phyloP scores from a whole-genome alignment of 2,329 filamentous ascomycete species.

The Hymenoscyphus occultus region DNA sequence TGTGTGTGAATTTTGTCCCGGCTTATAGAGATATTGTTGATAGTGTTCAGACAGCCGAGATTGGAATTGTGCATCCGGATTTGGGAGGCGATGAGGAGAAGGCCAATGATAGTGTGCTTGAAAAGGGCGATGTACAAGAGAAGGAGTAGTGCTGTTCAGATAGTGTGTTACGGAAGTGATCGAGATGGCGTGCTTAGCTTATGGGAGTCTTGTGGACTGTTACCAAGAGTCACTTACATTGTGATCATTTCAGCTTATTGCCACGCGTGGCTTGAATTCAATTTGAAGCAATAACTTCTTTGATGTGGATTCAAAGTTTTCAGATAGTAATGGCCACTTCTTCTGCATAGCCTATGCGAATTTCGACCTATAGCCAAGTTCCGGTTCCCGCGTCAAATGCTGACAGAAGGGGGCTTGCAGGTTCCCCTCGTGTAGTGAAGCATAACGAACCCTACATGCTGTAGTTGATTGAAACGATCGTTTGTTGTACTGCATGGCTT shows the following conservation, averaged over 20 bases:
- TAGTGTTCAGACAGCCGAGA: constrained; percentile 20
- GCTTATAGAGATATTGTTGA: constrained; percentile 27
- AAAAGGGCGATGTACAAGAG: constrained; percentile 14
- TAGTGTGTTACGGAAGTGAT: too few species aligned
- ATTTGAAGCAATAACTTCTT: too few species aligned
- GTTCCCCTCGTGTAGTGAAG: background rate
- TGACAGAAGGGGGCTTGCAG: background rate
- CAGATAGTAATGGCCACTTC: too few species aligned
- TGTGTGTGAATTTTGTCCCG: constrained; percentile 40
- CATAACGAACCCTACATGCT: background rate
- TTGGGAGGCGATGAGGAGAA: constrained; percentile 15
- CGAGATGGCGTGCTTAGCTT: too few species aligned
- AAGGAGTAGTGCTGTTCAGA: background rate
- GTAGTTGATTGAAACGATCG: background rate
- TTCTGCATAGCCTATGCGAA: too few species aligned
- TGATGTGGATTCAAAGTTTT: too few species aligned
- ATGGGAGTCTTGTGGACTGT: too few species aligned
- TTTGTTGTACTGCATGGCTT: background rate
- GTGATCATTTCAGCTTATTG: too few species aligned
- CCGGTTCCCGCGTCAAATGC: background rate
- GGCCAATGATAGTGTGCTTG: constrained; percentile 12
- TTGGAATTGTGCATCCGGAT: constrained; percentile 15
- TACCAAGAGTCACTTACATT: too few species aligned
- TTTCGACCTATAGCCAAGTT: background rate
- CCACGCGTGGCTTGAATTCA: too few species aligned